These are phyloP conservation scores for Fusarium neocosmosporiellum DNA, from an alignment of 2,329 filamentous ascomycete genomes.

Conservation along the genomic window DNA sequence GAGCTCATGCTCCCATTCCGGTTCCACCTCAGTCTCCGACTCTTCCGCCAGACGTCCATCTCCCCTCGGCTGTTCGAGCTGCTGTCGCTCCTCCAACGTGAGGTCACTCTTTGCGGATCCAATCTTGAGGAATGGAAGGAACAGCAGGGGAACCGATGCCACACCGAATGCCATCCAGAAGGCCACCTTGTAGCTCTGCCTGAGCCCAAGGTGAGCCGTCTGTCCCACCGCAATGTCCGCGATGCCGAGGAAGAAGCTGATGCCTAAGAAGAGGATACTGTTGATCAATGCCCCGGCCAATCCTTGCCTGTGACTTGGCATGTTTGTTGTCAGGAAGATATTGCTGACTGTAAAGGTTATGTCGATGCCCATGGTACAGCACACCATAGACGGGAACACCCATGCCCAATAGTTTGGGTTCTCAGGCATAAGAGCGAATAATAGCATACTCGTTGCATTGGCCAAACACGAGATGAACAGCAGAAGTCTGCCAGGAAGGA, in stretches of 20 bases:
- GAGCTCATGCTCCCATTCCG: constrained; percentile 7
- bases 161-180: constrained; percentile 43
- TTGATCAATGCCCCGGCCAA: constrained; percentile 74
- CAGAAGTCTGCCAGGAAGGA: constrained; percentile 63
- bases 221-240: constrained; percentile 66
- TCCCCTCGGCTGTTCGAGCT: constrained; percentile 29
- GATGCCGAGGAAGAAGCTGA: constrained; percentile 72
- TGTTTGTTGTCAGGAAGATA: constrained; percentile 73
- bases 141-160: constrained; percentile 30
- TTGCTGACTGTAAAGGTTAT: constrained; percentile 74
- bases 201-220: constrained; percentile 52
- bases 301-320: constrained; percentile 69
- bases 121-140: constrained; percentile 39
- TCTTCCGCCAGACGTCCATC: constrained; percentile 6
- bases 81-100: constrained; percentile 40
- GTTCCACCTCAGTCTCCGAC: constrained; percentile 14
- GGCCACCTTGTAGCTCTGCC: constrained; percentile 42
- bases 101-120: constrained; percentile 44
- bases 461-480: constrained; percentile 63
- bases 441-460: constrained; percentile 61
- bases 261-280: constrained; percentile 69
- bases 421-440: constrained; percentile 67
- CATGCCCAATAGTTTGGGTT: constrained; percentile 71
- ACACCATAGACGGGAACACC: constrained; percentile 70
- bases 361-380: constrained; percentile 72